Conservation (phyloP, 768 basidiomycete genomes). For the Amanita rimosa region DNA sequence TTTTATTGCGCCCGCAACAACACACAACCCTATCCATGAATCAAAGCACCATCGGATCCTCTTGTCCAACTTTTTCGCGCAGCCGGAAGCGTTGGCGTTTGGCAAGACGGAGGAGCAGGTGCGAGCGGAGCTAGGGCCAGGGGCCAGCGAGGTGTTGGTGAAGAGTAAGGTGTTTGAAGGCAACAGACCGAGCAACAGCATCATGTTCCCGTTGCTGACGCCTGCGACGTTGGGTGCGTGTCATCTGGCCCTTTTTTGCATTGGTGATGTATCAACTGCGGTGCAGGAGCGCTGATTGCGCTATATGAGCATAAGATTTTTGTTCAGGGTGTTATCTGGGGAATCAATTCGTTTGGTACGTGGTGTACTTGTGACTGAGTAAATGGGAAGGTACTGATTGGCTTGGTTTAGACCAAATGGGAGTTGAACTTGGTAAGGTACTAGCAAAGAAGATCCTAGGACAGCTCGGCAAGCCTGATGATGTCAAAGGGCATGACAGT, state of each 20-base stretch:
- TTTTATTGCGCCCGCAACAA: conserved; percentile 82
- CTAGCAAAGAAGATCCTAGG: conserved; percentile 93
- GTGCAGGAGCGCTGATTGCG: conserved; percentile 64
- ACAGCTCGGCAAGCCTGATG: conserved; percentile 69
- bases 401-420: conserved; percentile 82
- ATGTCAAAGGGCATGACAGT: conserved; percentile 83
- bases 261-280: conserved; percentile 2
- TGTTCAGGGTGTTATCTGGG: conserved; percentile 94
- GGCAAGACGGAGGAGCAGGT: conserved; percentile 94
- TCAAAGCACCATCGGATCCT: conserved; percentile 97
- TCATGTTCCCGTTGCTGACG: conserved; percentile 88
- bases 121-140: conserved; percentile 47
- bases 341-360: conserved; percentile 94
- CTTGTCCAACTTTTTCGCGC: conserved; percentile 96
- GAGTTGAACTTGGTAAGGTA: conserved; percentile 96
- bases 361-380: background rate
- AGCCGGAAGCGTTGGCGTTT: conserved; percentile 95
- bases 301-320: conserved; percentile 99
- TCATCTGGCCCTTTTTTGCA: conserved; percentile 6
- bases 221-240: conserved; percentile 74
- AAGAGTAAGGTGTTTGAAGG: conserved; percentile 99
- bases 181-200: conserved; percentile 93
- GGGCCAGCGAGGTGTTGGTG: conserved; percentile 72
- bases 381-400: background rate
- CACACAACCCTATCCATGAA: conserved; percentile 78